These are phyloP conservation scores for Escallonia rubra DNA, from an alignment of 129 eudicot genomes.

Conservation along the genomic window DNA sequence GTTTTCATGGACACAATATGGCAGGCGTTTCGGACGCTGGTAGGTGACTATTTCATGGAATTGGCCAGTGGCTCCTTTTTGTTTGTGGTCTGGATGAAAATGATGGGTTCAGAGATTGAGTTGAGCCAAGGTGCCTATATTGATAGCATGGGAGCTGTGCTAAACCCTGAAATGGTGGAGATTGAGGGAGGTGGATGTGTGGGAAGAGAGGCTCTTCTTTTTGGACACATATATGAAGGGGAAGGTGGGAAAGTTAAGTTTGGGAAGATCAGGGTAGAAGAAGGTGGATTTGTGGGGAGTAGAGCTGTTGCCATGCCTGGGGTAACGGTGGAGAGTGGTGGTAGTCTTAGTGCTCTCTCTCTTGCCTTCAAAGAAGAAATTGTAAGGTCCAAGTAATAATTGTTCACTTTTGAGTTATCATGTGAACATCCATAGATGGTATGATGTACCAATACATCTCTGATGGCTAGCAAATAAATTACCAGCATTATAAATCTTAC, in stretches of 20 bases:
- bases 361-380: conserved; percentile 77
- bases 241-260: conserved; percentile 86
- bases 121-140: conserved; percentile 56
- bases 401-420: background rate
- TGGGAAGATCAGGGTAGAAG: conserved; percentile 66
- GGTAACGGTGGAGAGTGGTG: conserved; percentile 60
- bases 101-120: conserved; percentile 61
- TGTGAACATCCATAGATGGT: background rate
- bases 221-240: conserved; percentile 85
- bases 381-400: conserved; percentile 40
- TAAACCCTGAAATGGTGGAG: conserved; percentile 90
- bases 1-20: conserved; percentile 74
- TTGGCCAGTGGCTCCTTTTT: conserved; percentile 58
- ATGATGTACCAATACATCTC: background rate
- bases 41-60: conserved; percentile 71
- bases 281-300: conserved; percentile 84
- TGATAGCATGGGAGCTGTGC: conserved; percentile 74
- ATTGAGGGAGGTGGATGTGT: conserved; percentile 68
- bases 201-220: conserved; percentile 64
- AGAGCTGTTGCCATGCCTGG: conserved; percentile 84
- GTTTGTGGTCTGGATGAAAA: conserved; percentile 65
- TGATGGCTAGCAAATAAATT: conserved; percentile 18
- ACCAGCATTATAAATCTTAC: background rate
- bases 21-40: conserved; percentile 77
- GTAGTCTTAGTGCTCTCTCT: conserved; percentile 51